A percentile compares a stretch with the other conserved stretches of the same genome.
Evolutionary conservation across 768 basidiomycete species (phyloP).

Genomic region (Leucocoprinus leucothites): DNA sequence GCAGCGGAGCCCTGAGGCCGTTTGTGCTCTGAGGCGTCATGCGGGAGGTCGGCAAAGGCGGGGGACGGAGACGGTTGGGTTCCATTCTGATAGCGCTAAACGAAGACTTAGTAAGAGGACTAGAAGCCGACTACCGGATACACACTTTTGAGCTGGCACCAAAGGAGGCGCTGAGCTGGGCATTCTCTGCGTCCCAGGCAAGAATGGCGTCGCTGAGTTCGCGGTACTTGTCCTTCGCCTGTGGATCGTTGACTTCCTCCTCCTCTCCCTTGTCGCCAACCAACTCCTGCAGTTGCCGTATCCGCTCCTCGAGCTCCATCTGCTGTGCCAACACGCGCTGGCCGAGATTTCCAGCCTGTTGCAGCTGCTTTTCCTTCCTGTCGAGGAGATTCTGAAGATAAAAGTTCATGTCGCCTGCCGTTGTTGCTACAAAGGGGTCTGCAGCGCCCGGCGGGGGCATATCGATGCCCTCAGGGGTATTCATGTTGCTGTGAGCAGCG

Average conservation of each 20-base stretch:
- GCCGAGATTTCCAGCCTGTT: slow-evolving; percentile 88
- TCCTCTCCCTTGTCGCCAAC: slow-evolving; percentile 13
- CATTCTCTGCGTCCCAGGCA: slow-evolving; percentile 78
- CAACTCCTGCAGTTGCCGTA: slow-evolving; percentile 59
- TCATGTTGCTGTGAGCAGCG: not conserved
- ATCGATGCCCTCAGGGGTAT: not conserved
- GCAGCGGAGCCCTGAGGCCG: slow-evolving; percentile 68
- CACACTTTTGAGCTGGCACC: slow-evolving; percentile 38
- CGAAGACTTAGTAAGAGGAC: not conserved
- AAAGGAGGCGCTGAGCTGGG: slow-evolving; percentile 68
- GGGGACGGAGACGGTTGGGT: slow-evolving; percentile 41
- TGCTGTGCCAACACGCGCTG: slow-evolving; percentile 93
- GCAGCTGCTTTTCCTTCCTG: slow-evolving; percentile 88
- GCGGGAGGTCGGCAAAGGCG: slow-evolving; percentile 49
- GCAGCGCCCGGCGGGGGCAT: not conserved
- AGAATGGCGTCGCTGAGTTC: slow-evolving; percentile 75
- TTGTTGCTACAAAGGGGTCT: slow-evolving; percentile 18
- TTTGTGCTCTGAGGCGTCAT: slow-evolving; percentile 59
- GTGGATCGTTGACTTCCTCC: slow-evolving; percentile 40
- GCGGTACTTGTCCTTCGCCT: slow-evolving; percentile 65
- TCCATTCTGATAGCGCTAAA: slow-evolving; percentile 43
- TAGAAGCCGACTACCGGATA: not conserved
- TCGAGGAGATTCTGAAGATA: slow-evolving; percentile 74
- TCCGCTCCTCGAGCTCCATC: slow-evolving; percentile 87
- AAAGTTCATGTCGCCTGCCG: slow-evolving; percentile 58